phyloP scores from a whole-genome alignment of 768 basidiomycete genomes.

The Phlebiopsis gigantea region DNA sequence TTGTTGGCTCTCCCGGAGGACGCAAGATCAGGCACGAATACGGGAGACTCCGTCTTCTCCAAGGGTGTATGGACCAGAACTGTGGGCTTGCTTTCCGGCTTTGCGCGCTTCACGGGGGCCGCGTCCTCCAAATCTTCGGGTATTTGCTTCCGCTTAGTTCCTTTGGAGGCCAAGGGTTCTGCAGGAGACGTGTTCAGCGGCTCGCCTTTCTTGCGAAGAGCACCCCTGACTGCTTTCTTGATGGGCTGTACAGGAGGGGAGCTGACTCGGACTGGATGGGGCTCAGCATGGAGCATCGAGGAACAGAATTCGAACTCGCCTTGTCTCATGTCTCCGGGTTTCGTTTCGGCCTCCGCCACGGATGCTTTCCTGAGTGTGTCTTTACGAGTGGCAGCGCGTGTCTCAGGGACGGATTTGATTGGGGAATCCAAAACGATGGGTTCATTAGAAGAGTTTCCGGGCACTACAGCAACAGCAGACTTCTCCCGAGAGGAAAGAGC shows the following conservation, averaged over 20 bases:
- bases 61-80: background rate
- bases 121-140: background rate
- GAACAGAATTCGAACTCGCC: background rate
- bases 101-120: background rate
- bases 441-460: background rate
- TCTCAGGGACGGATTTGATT: background rate
- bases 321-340: background rate
- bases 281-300: background rate
- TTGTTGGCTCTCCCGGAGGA: background rate
- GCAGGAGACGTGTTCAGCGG: background rate
- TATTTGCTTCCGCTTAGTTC: slow-evolving; percentile 14
- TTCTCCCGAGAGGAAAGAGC: background rate
- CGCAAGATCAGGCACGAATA: background rate
- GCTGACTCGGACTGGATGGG: background rate
- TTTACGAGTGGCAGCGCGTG: background rate
- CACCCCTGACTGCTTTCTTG: slow-evolving; percentile 14
- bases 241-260: background rate
- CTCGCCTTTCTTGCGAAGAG: slow-evolving; percentile 17
- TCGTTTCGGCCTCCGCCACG: no score
- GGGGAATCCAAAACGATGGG: background rate
- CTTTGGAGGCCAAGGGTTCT: background rate
- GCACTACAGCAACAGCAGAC: background rate
- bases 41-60: background rate
- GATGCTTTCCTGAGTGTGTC: background rate
- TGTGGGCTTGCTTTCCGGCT: background rate